A percentile compares a stretch with the other conserved stretches of the same genome.
Conservation (phyloP, 2,329 filamentous ascomycete genomes). For the Penicillium sp. region DNA sequence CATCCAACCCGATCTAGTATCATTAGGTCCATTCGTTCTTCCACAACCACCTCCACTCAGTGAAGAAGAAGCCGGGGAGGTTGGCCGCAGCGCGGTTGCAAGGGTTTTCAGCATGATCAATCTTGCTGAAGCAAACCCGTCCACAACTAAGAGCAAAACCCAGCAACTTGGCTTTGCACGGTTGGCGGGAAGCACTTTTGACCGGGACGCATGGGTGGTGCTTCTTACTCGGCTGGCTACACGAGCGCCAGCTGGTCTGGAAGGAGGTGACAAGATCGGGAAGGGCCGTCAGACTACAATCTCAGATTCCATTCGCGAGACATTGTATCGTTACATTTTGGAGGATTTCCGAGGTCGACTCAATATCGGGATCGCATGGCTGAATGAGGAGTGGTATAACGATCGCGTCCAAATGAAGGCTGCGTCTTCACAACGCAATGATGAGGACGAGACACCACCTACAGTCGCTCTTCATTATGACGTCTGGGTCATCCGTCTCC, state of each 20-base stretch:
- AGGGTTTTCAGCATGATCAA: conserved; percentile 74
- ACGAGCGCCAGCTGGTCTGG: conserved; percentile 65
- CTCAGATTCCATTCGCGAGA: conserved; percentile 66
- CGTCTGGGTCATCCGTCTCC: conserved; percentile 69
- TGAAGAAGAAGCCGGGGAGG: conserved; percentile 63
- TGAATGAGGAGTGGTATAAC: conserved; percentile 98
- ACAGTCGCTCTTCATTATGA: conserved; percentile 59
- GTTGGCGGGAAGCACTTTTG: conserved; percentile 75
- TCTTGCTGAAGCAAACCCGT: conserved; percentile 60
- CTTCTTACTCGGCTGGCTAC: conserved; percentile 81
- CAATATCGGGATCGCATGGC: conserved; percentile 84
- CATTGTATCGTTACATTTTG: conserved; percentile 76
- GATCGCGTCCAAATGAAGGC: conserved; percentile 57
- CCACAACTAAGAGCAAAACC: conserved; percentile 46
- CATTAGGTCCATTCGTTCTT: conserved; percentile 71
- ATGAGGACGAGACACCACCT: conserved; percentile 43
- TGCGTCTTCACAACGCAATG: conserved; percentile 40
- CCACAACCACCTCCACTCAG: conserved; percentile 70
- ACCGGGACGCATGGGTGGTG: conserved; percentile 85
- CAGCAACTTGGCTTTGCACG: conserved; percentile 70
- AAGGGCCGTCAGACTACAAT: conserved; percentile 35
- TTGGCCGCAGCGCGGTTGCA: conserved; percentile 66
- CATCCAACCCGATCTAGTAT: conserved; percentile 53
- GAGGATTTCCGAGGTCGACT: conserved; percentile 88
- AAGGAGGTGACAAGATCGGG: conserved; percentile 39